Evolutionary conservation across 148 eudicot genomes (phyloP).

Genomic region (Rhododendron vialii): DNA sequence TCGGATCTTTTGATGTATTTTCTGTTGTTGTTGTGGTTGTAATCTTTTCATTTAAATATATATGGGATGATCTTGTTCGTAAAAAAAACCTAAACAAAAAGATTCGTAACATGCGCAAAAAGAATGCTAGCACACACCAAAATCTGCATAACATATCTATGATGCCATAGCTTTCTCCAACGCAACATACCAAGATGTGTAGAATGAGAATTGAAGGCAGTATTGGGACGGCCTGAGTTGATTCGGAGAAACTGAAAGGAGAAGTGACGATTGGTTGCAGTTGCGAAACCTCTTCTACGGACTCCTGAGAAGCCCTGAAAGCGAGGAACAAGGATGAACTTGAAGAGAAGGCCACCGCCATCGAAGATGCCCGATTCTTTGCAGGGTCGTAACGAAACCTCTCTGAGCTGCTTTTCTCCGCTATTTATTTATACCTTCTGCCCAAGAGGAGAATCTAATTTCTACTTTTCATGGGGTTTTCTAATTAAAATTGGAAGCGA

Average conservation of each 20-base stretch:
- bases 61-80: no score
- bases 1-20: no score
- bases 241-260: neutral
- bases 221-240: neutral
- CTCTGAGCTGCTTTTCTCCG: neutral
- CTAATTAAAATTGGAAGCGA: no score
- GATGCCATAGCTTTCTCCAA: neutral
- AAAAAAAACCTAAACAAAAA: neutral
- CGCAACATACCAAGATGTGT: neutral
- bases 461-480: no score
- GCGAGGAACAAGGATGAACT: neutral
- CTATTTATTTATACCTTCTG: neutral
- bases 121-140: no score
- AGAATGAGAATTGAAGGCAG: neutral
- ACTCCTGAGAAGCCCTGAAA: neutral
- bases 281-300: neutral
- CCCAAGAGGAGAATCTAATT: no score
- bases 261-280: neutral
- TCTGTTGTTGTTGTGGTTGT: no score
- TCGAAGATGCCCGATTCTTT: constrained; percentile 32
- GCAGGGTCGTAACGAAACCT: constrained; percentile 1
- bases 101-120: neutral
- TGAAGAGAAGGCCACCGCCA: constrained; percentile 17
- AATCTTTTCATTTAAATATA: no score
- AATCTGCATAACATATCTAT: neutral